Percentiles rank a stretch among this genome's conserved stretches.
Evolutionary conservation across 2,329 filamentous ascomycete genomes (phyloP).

Genomic region (Biscogniauxia marginata): DNA sequence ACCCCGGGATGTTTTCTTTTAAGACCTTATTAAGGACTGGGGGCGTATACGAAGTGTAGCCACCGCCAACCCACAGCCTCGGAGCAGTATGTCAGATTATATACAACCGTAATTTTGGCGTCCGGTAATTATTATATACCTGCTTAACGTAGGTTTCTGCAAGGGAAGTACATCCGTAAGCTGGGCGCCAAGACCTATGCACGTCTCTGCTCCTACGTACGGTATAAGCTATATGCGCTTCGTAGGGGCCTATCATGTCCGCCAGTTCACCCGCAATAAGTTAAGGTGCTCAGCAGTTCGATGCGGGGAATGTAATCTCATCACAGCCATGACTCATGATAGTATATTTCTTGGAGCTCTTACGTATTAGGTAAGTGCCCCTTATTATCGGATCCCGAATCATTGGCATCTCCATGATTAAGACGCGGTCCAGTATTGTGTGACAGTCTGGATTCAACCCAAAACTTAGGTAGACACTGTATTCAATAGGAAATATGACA

Average conservation of each 20-base stretch:
- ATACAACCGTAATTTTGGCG: not conserved
- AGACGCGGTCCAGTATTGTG: too few species aligned
- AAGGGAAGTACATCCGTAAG: too few species aligned
- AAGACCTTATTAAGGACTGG: too few species aligned
- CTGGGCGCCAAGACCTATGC: not conserved
- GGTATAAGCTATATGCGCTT: not conserved
- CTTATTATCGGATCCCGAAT: too few species aligned
- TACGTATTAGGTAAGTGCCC: too few species aligned
- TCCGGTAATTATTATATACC: not conserved
- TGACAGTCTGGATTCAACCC: too few species aligned
- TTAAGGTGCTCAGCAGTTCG: not conserved
- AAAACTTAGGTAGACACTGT: too few species aligned
- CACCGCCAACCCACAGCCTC: not conserved
- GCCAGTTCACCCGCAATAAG: not conserved
- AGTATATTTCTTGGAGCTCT: too few species aligned
- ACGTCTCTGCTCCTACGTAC: not conserved
- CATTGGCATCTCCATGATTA: too few species aligned
- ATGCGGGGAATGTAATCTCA: not conserved
- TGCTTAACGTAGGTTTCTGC: not conserved
- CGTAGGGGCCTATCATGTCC: not conserved
- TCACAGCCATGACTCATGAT: not conserved
- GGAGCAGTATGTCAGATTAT: not conserved
- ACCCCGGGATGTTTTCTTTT: too few species aligned
- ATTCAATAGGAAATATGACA: too few species aligned
- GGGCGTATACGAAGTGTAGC: too few species aligned